These are phyloP conservation scores for Phellinidium pouzarii DNA, from an alignment of 1,284 basidiomycete genomes.

Conservation along the genomic window DNA sequence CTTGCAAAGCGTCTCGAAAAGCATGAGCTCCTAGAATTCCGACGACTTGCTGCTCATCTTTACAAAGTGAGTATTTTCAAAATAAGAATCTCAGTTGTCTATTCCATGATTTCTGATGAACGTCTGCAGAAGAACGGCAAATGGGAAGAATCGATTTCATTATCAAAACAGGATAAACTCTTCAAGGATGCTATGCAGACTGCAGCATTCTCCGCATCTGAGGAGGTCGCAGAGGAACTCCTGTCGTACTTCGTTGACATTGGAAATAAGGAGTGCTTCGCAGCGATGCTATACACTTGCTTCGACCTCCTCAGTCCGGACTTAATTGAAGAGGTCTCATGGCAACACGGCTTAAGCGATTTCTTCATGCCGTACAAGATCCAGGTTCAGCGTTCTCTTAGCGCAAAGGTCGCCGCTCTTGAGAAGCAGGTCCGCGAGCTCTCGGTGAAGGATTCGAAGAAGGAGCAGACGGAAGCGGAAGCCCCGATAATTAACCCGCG, in stretches of 20 bases:
- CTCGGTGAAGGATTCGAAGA: conserved; percentile 75
- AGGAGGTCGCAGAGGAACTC: conserved; percentile 89
- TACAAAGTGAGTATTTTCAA: conserved; percentile 72
- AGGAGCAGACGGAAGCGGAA: conserved; percentile 79
- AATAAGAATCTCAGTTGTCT: background rate
- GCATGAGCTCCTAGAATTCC: conserved; percentile 93
- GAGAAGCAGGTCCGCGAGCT: conserved; percentile 83
- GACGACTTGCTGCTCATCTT: conserved; percentile 88
- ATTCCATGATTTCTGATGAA: background rate
- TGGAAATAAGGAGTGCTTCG: conserved; percentile 97
- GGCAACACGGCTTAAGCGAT: conserved; percentile 93
- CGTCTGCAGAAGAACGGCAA: conserved; percentile 77
- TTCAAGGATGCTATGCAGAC: conserved; percentile 97
- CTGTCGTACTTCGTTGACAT: conserved; percentile 94
- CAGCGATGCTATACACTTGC: conserved; percentile 84
- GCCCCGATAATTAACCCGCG: conserved; percentile 78
- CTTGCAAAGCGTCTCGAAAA: conserved; percentile 85
- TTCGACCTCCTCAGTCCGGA: conserved; percentile 92
- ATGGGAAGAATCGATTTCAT: conserved; percentile 92
- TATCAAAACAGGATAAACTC: conserved; percentile 94
- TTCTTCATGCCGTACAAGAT: conserved; percentile 95
- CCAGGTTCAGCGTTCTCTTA: conserved; percentile 73
- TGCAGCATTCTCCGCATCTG: conserved; percentile 73
- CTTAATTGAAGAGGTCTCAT: conserved; percentile 89
- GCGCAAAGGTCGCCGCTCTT: conserved; percentile 56